Base-by-base conservation (phyloP, 2,329 filamentous ascomycete species). In the Xylaria sp. region DNA sequence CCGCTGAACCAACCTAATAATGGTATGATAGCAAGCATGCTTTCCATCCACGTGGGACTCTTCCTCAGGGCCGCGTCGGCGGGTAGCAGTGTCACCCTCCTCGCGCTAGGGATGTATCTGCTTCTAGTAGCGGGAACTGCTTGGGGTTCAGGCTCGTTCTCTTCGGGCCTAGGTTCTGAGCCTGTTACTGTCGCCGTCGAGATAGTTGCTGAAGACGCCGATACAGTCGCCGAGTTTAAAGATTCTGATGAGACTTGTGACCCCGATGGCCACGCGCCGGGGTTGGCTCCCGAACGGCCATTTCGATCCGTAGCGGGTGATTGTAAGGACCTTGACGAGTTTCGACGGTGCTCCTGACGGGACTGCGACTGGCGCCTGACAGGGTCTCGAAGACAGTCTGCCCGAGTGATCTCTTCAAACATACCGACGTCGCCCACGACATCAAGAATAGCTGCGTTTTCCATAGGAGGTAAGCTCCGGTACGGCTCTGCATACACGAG, bases 401-500 rank as follows among this genome's bases (percentile, higher is more conserved):
- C 43, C 18, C 70, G 65, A 10, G 30, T 8, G 23, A 53, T 50
- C 13, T 66, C 64, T 15, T 80, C 79, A 50, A 81, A 41, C 74
- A 79, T 73, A 67, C 80, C 74, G 73, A 79, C 68, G 45, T 80
- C 77, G 61, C 78, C 80, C 58, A 83, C 82, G 30, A 82, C 80
- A 73, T 88, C 86, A 0, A 86, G 85, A 36, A 92, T 84, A 4
- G 90, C 82, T 66, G 87, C 86, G 76, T 94, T 91, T 72, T 87
- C 85, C 12, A 83, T 78, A 0, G 91, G 90, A 0, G 90, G 86
- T 34, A 89, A 81, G 58, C 90, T 89, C 66, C 86, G 83, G 78
- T 92, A 94, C 34, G 85, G 83, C 80, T 94, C 91, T 43, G 91
- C 92, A 74, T 88, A 89, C 30, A 94, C 89, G 13, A 91, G 79